These are phyloP conservation scores for Gastrolobium bilobum DNA, from an alignment of 306 rosid genomes.

Conservation along the genomic window DNA sequence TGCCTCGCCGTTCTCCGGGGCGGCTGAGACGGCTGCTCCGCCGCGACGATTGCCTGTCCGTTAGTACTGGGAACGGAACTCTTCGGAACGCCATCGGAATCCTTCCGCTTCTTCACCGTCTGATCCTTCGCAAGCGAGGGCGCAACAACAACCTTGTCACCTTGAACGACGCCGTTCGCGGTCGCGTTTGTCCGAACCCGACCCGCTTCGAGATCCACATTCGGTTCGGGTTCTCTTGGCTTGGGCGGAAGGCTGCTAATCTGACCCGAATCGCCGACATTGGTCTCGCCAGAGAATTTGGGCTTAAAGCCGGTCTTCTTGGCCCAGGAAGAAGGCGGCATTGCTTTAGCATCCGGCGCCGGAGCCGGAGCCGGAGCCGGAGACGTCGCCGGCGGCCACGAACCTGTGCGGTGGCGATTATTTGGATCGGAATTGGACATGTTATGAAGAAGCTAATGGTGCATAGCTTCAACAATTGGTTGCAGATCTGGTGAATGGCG, in stretches of 20 bases:
- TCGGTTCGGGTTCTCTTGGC: conserved; percentile 52
- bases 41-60: conserved; percentile 39
- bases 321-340: conserved; percentile 97
- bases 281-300: conserved; percentile 93
- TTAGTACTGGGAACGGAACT: conserved; percentile 43
- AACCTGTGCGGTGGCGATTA: conserved; percentile 35
- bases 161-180: conserved; percentile 53
- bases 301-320: conserved; percentile 91
- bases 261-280: conserved; percentile 74
- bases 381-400: conserved; percentile 47
- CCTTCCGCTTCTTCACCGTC: conserved; percentile 71
- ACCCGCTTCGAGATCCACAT: conserved; percentile 74
- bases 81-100: conserved; percentile 74
- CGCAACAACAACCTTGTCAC: conserved; percentile 43
- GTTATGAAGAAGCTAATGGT: background rate
- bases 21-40: conserved; percentile 55
- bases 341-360: conserved; percentile 54
- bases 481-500: conserved; percentile 40
- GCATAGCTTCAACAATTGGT: conserved; percentile 30
- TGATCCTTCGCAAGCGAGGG: conserved; percentile 55
- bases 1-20: conserved; percentile 62
- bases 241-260: conserved; percentile 50
- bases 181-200: conserved; percentile 51
- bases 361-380: background rate
- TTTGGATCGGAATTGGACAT: conserved; percentile 46